Conservation (phyloP, 768 basidiomycete genomes). For the Lyophyllum atratum region DNA sequence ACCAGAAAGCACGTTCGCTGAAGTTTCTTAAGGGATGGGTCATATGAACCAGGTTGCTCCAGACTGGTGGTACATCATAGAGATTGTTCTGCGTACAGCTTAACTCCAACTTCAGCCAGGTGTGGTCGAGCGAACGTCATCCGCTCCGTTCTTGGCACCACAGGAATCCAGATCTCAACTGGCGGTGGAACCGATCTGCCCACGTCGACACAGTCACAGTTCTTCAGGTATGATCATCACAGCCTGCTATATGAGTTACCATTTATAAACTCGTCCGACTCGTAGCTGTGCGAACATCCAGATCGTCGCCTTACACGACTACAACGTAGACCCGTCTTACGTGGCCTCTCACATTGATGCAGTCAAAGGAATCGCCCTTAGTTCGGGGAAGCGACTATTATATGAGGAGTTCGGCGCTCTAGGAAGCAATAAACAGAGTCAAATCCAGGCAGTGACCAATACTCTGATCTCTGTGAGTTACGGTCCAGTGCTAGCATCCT, state of each 20-base stretch:
- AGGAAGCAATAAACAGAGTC: conserved; percentile 38
- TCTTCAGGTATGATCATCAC: conserved; percentile 19
- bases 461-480: conserved; percentile 33
- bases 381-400: conserved; percentile 35
- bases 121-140: conserved; percentile 24
- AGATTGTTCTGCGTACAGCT: background rate
- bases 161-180: conserved; percentile 26
- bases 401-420: conserved; percentile 38
- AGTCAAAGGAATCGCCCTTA: conserved; percentile 36
- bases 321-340: conserved; percentile 46
- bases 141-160: conserved; percentile 25
- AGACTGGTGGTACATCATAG: conserved; percentile 21
- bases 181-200: conserved; percentile 27
- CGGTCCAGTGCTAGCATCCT: conserved; percentile 16
- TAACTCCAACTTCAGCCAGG: conserved; percentile 1
- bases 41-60: conserved; percentile 29
- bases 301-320: conserved; percentile 31
- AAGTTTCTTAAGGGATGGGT: conserved; percentile 17
- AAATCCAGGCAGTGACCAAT: conserved; percentile 40
- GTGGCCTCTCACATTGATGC: conserved; percentile 40
- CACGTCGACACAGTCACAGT: conserved; percentile 26
- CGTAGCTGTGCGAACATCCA: conserved; percentile 23
- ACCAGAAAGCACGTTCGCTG: background rate
- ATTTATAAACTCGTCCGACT: background rate
- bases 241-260: background rate